Evolutionary conservation across 805 yeast species (phyloP), one percentile per base, ranked within the genome.

Genomic region (Komagataella mondaviorum): DNA sequence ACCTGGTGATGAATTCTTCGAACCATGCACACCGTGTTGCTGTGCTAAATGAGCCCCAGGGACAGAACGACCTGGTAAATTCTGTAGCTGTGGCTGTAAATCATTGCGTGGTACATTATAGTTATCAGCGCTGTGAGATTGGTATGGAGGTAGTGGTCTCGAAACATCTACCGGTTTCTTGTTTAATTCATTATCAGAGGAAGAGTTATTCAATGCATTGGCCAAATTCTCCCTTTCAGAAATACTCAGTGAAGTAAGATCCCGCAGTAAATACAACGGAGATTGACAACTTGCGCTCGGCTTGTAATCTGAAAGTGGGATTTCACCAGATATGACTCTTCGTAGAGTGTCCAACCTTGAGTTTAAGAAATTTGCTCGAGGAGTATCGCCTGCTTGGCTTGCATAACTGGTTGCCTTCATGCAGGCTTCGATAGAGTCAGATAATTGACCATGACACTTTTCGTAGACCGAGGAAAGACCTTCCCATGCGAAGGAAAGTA

Each of bases 381-480:
- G 14, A 10, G 14, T 46, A 54, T 76, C 78, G 17, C 76, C 76
- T 24, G 76, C 71, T 3, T 70, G 64, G 54, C 71, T 68, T 59
- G 71, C 77, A 57, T 80, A 77, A 16, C 66, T 59, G 1, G 79
- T 73, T 1, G 83, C 76, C 47, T 83, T 63, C 8, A 63, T 52
- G 54, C 81, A 76, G 4, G 85, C 83, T 60, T 78, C 83, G 0
- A 80, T 72, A 0, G 84, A 83, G 60, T 80, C 85, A 54, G 68
- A 64, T 20, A 73, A 65, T 58, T 80, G 85, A 56, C 77, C 80
- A 53, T 78, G 83, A 58, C 84, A 79, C 17, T 83, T 66, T 56
- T 79, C 84, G 59, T 80, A 80, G 6, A 80, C 84, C 60, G 81
- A 76, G 44, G 77, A 69, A 46, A 80, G 61, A 1, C 85, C 85